Conservation (phyloP, 2,329 filamentous ascomycete genomes). For the Zymoseptoria ardabiliae region DNA sequence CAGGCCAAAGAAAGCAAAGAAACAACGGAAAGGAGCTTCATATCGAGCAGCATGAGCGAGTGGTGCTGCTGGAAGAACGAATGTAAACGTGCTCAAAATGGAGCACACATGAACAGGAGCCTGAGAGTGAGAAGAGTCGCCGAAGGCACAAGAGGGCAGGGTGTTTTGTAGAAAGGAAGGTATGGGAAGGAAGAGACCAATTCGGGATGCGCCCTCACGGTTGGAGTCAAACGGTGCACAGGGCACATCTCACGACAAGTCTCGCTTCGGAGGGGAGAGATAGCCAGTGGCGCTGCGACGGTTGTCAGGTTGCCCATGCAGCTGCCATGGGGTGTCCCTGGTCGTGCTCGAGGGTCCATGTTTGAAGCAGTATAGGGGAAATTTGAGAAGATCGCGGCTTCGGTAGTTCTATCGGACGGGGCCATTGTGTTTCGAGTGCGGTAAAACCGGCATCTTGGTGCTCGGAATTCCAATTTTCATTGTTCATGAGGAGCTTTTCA, state of each 20-base stretch:
- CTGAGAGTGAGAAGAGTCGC: background rate
- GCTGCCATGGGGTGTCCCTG: background rate
- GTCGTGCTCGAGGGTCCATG: background rate
- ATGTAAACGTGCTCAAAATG: background rate
- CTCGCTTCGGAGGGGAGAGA: background rate
- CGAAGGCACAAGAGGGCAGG: background rate
- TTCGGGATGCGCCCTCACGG: background rate
- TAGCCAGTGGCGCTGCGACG: background rate
- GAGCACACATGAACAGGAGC: background rate
- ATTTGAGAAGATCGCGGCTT: background rate
- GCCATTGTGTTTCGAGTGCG: background rate
- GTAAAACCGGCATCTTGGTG: background rate
- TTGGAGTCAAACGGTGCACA: background rate
- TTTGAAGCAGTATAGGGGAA: background rate
- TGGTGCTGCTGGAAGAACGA: background rate
- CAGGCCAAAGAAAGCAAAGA: background rate
- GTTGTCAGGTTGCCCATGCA: background rate
- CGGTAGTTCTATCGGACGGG: background rate
- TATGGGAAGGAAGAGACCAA: background rate
- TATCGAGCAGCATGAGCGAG: background rate
- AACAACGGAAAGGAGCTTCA: conserved; percentile 1
- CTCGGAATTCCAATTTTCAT: background rate
- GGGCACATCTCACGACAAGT: background rate
- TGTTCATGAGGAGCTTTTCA: background rate
- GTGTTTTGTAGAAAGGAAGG: background rate